Conservation (phyloP, 176 grass and related monocot species). For the Triticum timopheevii region DNA sequence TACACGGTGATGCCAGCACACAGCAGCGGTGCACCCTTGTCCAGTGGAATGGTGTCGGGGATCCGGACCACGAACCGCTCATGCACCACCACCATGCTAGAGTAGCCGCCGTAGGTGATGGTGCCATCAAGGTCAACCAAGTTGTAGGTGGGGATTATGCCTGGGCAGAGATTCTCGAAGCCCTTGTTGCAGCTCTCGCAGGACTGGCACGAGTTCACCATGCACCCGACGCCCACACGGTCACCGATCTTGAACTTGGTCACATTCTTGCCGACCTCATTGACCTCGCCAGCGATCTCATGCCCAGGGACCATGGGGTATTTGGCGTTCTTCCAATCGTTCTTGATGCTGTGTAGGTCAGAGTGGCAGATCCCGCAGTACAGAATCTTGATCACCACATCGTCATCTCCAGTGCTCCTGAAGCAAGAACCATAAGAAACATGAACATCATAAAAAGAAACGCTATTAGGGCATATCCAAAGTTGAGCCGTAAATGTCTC, state of each 20-base stretch:
- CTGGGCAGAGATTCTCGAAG: constrained; percentile 51
- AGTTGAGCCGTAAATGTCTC: too few relatives aligned
- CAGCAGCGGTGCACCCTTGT: constrained; percentile 55
- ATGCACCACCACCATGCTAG: constrained; percentile 37
- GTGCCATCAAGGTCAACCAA: constrained; percentile 37
- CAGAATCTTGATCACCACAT: constrained; percentile 70
- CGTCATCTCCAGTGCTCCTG: constrained; percentile 68
- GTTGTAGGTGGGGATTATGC: constrained; percentile 49
- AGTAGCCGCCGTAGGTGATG: constrained; percentile 65
- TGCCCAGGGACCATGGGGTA: constrained; percentile 78
- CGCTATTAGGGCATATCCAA: too few relatives aligned
- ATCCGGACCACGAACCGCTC: constrained; percentile 53
- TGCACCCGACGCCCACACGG: constrained; percentile 59
- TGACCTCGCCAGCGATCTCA: constrained; percentile 60
- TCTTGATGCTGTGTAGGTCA: constrained; percentile 69
- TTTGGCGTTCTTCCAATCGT: constrained; percentile 52
- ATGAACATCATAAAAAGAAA: not conserved
- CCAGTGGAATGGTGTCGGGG: constrained; percentile 48
- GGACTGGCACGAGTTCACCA: constrained; percentile 58
- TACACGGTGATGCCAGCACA: constrained; percentile 75
- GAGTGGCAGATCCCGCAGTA: constrained; percentile 87
- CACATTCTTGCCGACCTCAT: constrained; percentile 51
- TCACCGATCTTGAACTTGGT: constrained; percentile 47
- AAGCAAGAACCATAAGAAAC: not conserved
- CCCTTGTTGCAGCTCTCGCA: constrained; percentile 42